A percentile compares a stretch with the other conserved stretches of the same genome.
Evolutionary conservation across 2,329 filamentous ascomycete genomes (phyloP).

Genomic region (Fonsecaea pedrosoi): DNA sequence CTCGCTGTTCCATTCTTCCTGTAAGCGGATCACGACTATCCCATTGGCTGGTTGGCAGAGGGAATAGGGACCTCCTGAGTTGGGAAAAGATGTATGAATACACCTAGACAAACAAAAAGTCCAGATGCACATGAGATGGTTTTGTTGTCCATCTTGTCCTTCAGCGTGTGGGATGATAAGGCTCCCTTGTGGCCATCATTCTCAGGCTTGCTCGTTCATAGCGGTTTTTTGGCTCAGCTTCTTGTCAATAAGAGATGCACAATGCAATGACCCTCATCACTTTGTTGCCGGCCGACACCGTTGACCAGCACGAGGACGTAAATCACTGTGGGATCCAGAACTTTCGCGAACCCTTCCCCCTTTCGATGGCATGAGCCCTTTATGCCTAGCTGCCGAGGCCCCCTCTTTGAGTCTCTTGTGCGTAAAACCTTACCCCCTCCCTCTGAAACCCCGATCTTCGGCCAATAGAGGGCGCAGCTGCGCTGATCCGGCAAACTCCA

Average conservation of each 20-base stretch:
- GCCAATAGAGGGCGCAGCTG: constrained; percentile 2
- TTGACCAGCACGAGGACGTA: neutral
- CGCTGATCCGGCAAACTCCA: neutral
- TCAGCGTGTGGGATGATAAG: neutral
- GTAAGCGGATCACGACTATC: constrained; percentile 6
- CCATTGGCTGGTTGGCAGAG: neutral
- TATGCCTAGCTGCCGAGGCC: neutral
- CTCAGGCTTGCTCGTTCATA: neutral
- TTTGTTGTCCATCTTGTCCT: neutral
- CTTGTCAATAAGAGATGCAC: neutral
- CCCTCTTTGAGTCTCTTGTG: neutral
- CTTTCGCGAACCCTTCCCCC: neutral
- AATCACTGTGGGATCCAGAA: neutral
- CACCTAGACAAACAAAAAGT: neutral
- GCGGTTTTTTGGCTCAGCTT: neutral
- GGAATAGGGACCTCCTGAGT: neutral
- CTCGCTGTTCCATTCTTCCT: constrained; percentile 25
- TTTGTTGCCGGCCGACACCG: neutral
- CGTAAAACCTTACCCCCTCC: neutral
- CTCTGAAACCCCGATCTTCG: neutral
- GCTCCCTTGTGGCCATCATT: neutral
- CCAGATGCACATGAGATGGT: neutral
- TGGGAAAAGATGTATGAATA: constrained; percentile 6
- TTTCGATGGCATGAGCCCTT: neutral
- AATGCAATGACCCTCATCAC: neutral